Base-by-base conservation (phyloP, 2,329 filamentous ascomycete species). In the Pseudopithomyces chartarum region DNA sequence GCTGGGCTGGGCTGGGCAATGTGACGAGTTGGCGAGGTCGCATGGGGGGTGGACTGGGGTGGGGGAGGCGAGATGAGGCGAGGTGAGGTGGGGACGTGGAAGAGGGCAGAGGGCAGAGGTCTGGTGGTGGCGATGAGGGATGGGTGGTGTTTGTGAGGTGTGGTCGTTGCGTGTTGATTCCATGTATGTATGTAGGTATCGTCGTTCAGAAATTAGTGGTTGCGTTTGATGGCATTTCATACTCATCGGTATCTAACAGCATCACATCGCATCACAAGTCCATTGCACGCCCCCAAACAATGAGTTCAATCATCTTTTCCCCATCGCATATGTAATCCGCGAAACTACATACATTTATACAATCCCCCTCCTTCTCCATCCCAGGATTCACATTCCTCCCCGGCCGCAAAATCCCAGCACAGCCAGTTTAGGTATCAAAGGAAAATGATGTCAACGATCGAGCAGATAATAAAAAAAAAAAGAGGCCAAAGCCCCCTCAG, bases 361-460 rank as follows among this genome's bases (percentile, higher is more conserved):
- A 56, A 26, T 13, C 22, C 40, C 17, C 44, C 19, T 17, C 46
- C n/a, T 42, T 20, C n/a, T 42, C n/a, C 22, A 32, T 23, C n/a
- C 17, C 22, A 34, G n/a, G n/a, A n/a, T n/a, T n/a, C n/a, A n/a
- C n/a, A n/a, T n/a, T n/a, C n/a, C n/a, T n/a, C n/a, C n/a, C n/a
- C n/a, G n/a, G n/a, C n/a, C n/a, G n/a, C n/a, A n/a, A 20, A n/a
- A 13, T 19, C 40, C 47, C 47, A 50, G 47, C 47, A 15, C 47
- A 50, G 39, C 26, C n/a, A 47, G 34, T 10, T 17, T 40, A 61
- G 59, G 57, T 57, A 62, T 62, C 56, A 59, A 62, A 56, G 54
- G 43, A 23, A 33, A 52, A 42, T 29, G 53, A 42, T 29, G 53
- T 58, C 52, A 59, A 22, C 58, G 60, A 62, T 52, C 33, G 58